Percentiles rank a stretch among this genome's conserved stretches.
These are phyloP conservation scores for Beauveria sp. DNA, from an alignment of 2,329 filamentous ascomycete species.

Conservation along the genomic window DNA sequence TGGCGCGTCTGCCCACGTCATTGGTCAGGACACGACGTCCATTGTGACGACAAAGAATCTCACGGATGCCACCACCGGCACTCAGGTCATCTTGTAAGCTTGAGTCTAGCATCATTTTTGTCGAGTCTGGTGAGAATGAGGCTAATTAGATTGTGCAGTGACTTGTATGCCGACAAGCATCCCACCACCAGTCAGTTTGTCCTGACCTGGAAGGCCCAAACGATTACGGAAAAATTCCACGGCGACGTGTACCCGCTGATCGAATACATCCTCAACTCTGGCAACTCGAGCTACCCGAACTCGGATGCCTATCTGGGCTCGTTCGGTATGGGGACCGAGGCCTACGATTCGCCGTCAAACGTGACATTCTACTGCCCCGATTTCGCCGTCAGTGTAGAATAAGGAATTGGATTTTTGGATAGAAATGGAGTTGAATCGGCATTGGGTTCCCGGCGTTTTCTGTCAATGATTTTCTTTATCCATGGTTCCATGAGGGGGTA, in stretches of 20 bases:
- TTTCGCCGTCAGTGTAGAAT: constrained; percentile 29
- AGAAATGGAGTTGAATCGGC: constrained; percentile 11
- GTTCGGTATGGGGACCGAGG: constrained; percentile 44
- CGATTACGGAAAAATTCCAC: constrained; percentile 31
- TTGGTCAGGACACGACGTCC: constrained; percentile 30
- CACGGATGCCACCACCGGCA: constrained; percentile 30
- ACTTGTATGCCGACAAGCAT: constrained; percentile 36
- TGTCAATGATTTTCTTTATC: background rate
- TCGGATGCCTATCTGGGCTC: constrained; percentile 42
- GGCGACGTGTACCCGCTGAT: constrained; percentile 41
- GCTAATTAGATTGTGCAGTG: constrained; percentile 20
- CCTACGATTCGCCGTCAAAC: constrained; percentile 32
- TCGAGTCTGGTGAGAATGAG: background rate
- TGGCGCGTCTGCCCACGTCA: constrained; percentile 38
- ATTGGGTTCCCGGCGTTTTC: constrained; percentile 11
- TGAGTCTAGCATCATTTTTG: background rate
- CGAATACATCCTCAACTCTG: constrained; percentile 28
- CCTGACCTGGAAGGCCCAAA: constrained; percentile 39
- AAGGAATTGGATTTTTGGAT: constrained; percentile 9
- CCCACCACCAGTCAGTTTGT: constrained; percentile 31
- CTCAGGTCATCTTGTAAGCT: constrained; percentile 28
- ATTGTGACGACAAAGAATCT: constrained; percentile 22
- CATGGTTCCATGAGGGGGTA: constrained; percentile 1
- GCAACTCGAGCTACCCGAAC: constrained; percentile 28
- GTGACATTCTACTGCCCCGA: constrained; percentile 41